Conservation (phyloP, 2,329 filamentous ascomycete genomes). For the Coleophoma cylindrospora region DNA sequence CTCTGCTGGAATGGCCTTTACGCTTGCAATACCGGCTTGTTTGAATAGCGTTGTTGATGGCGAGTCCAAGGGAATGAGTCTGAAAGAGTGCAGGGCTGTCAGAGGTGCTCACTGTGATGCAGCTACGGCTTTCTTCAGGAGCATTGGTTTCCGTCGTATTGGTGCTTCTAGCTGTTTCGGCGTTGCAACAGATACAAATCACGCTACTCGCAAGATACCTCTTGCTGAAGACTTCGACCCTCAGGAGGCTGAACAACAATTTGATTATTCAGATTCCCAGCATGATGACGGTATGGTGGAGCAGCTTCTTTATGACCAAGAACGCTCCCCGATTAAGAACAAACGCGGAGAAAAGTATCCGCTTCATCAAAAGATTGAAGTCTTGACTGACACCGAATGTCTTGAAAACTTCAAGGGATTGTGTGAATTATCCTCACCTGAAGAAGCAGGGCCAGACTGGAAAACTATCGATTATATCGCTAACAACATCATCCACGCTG, state of each 20-base stretch:
- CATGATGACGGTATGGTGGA: constrained; percentile 2
- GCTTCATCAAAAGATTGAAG: constrained; percentile 11
- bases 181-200: constrained; percentile 17
- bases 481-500: constrained; percentile 14
- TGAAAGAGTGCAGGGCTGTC: constrained; percentile 12
- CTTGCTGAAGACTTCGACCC: constrained; percentile 18
- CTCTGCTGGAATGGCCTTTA: constrained; percentile 10
- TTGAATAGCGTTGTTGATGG: constrained; percentile 16
- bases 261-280: constrained; percentile 2
- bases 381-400: constrained; percentile 11
- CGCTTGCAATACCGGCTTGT: constrained; percentile 12
- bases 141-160: constrained; percentile 27
- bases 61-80: constrained; percentile 14
- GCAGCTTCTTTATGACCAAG: neutral
- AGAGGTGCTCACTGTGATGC: constrained; percentile 7
- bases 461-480: constrained; percentile 4
- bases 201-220: constrained; percentile 17
- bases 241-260: constrained; percentile 2
- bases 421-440: neutral
- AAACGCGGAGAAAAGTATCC: constrained; percentile 7
- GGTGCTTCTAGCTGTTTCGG: constrained; percentile 27
- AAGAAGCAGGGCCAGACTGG: constrained; percentile 2
- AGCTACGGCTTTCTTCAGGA: constrained; percentile 19
- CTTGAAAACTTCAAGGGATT: constrained; percentile 7
- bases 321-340: constrained; percentile 6